Evolutionary conservation across 1,284 basidiomycete species (phyloP).

Genomic region (Sporisorium exsertum): DNA sequence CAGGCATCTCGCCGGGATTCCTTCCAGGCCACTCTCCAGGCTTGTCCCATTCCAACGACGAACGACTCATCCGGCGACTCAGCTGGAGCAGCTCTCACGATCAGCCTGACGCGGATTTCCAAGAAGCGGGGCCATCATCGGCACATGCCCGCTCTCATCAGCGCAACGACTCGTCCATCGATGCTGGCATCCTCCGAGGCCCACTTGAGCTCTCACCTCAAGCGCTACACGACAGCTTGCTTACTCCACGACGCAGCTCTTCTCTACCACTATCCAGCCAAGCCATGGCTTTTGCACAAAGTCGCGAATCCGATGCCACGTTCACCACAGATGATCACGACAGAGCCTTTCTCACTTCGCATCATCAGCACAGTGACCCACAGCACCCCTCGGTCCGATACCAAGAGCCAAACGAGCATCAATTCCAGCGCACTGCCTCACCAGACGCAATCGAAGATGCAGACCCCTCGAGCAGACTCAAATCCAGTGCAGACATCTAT

Average conservation of each 20-base stretch:
- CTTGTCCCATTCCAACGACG: conserved; percentile 26
- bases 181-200: conserved; percentile 39
- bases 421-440: conserved; percentile 29
- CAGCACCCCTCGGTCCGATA: conserved; percentile 14
- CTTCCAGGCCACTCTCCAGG: background rate
- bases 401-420: conserved; percentile 14
- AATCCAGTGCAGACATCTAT: conserved; percentile 50
- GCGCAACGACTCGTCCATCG: conserved; percentile 30
- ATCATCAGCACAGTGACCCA: conserved; percentile 18
- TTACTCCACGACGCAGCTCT: conserved; percentile 25
- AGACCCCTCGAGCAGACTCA: conserved; percentile 11
- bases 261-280: conserved; percentile 17
- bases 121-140: background rate
- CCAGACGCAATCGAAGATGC: conserved; percentile 41
- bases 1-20: background rate
- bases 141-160: conserved; percentile 19
- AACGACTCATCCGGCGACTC: conserved; percentile 37
- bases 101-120: background rate
- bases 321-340: conserved; percentile 35
- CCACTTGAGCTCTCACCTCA: conserved; percentile 34
- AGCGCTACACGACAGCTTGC: background rate
- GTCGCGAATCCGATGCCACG: conserved; percentile 32
- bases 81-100: conserved; percentile 29
- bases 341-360: conserved; percentile 35
- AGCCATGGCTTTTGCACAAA: conserved; percentile 16